Base-by-base conservation (phyloP, 805 yeast species). In the Brettanomyces anomalus region DNA sequence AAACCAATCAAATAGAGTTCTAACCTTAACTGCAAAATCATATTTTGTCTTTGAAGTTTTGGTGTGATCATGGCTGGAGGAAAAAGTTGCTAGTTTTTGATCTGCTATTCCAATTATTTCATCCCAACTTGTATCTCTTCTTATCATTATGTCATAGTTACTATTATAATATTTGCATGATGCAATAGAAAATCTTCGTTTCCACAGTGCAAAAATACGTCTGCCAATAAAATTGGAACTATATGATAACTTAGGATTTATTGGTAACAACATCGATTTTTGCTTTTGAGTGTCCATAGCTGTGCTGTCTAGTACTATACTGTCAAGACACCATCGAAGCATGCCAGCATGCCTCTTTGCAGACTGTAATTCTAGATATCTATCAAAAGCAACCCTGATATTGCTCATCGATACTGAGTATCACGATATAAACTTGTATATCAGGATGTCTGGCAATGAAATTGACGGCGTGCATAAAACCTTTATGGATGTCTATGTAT, bases 301-400 rank as follows among this genome's bases (percentile, higher is more conserved):
- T 26, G 21, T 37, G 14, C 16, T 15, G 28, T 14, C 14, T 11
- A 11, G 28, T 32, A 11, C 10, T 10, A 14, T 43, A 13, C 46
- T 35, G 3, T 51, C 56, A 35, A 54, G 33, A 38, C 56, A 57
- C 62, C 61, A 58, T 37, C 40, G 46, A 13, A 58, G 46, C 49
- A 57, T 56, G 33, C 48, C 42, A 24, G 57, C 60, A 42, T 61
- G 49, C 43, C 54, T 53, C 35, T 49, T 52, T 6, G 54, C 26
- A 4, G 49, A 19, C 32, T 48, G 53, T 20, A 52, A 37, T 46
- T 58, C 61, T 43, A 50, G 18, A 43, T 54, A 57, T 32, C 62
- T 50, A 32, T 49, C 51, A 35, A 56, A 52, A 8, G 57, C 59
- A 30, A 52, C 33, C 42, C 46, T 50, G 19, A 56, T 37, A 44